Evolutionary conservation across 371 early-diverging fungal genomes (phyloP).

Genomic region (Mucor plumbeus): DNA sequence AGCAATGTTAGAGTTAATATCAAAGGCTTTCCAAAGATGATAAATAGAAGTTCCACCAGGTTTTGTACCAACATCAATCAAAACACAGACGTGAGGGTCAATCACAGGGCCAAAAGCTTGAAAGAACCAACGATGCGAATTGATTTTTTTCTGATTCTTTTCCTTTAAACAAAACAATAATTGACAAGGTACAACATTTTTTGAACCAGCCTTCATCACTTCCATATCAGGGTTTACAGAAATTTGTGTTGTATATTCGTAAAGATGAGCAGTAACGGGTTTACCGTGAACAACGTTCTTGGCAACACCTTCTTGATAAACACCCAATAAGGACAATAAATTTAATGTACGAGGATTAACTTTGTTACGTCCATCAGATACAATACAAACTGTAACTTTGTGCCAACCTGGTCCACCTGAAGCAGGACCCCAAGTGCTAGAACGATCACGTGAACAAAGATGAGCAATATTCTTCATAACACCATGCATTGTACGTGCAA

Average conservation of each 20-base stretch:
- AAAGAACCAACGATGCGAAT: slow-evolving; percentile 97
- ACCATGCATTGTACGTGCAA: slow-evolving; percentile 88
- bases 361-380: slow-evolving; percentile 81
- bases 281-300: slow-evolving; percentile 71
- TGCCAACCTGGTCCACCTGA: slow-evolving; percentile 74
- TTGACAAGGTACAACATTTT: slow-evolving; percentile 84
- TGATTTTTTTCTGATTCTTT: slow-evolving; percentile 88
- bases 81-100: slow-evolving; percentile 85
- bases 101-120: slow-evolving; percentile 87
- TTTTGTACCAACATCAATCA: slow-evolving; percentile 92
- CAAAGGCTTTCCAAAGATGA: slow-evolving; percentile 93
- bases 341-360: slow-evolving; percentile 80
- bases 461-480: slow-evolving; percentile 92
- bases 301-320: slow-evolving; percentile 91
- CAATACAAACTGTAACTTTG: slow-evolving; percentile 90
- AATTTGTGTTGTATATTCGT: slow-evolving; percentile 92
- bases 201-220: slow-evolving; percentile 55
- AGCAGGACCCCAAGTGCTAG: slow-evolving; percentile 77
- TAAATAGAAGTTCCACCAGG: slow-evolving; percentile 84
- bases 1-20: slow-evolving; percentile 83
- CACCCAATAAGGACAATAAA: slow-evolving; percentile 87
- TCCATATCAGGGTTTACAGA: slow-evolving; percentile 71
- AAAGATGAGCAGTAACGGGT: slow-evolving; percentile 84
- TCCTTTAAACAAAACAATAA: slow-evolving; percentile 91
- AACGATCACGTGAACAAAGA: slow-evolving; percentile 80